Base-by-base conservation (phyloP, 192 early-diverging fungal genomes). In the Dissophora ornata region DNA sequence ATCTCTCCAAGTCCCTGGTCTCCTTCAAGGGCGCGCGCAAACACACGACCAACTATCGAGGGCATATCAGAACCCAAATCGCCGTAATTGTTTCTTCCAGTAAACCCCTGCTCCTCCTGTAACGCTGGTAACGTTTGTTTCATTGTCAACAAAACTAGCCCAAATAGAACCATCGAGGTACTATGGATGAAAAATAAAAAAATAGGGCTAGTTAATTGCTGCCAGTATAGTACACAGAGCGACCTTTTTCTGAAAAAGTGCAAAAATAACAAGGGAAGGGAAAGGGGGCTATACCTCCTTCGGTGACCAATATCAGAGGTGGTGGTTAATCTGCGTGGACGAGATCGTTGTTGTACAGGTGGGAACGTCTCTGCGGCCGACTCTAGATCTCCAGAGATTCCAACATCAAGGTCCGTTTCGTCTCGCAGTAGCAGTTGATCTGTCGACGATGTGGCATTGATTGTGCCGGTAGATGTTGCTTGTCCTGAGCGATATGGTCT, bases 111-210 rank as follows among this genome's bases (percentile, higher is more conserved):
- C 18, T 47, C 34, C 0, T 63, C 45, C 11, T 63, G 53, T 15
- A 59, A 26, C 22, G 22, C 55, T 46, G 70, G 70, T 4, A 74
- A 7, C 10, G 70, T 67, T 13, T 77, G 73, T 19, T 36, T 55
- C 63, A 77, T 67, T 0, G 73, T 62, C 40, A 77, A 57, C 11
- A 77, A 18, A 28, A 52, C 19, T 16, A 77, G 10, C 4, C 73
- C 73, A 34, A 77, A 77, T 0, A 77, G 46, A 16, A 77, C 73
- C 22, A 77, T 67, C 10, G 73, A 77, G 1, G 73, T 77, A 24
- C 73, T 77, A n/a, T n/a, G n/a, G 55, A 3, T 6, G 29, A 19
- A 40, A 58, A 21, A 16, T n/a, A 56, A 24, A 40, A 21, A 11
- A 57, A 32, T 25, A 34, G n/a, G n/a, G n/a, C n/a, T n/a, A n/a